phyloP scores from a whole-genome alignment of 176 grass and related monocot genomes.

The Themeda triandra region DNA sequence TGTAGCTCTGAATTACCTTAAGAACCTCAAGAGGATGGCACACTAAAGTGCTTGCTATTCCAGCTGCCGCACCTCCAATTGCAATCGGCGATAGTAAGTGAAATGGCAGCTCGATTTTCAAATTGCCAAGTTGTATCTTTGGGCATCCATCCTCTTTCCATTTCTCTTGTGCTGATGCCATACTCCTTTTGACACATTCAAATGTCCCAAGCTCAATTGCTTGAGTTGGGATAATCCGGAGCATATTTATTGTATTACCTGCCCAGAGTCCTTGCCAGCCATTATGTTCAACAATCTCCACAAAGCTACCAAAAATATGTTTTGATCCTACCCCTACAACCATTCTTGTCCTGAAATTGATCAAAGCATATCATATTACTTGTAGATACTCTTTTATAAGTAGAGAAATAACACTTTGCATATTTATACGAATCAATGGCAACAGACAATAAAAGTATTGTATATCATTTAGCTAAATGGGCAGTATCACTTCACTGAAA shows the following conservation, averaged over 20 bases:
- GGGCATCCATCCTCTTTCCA: slow-evolving; percentile 59
- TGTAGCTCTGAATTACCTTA: slow-evolving; percentile 51
- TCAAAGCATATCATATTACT: background rate
- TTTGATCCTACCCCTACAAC: slow-evolving; percentile 80
- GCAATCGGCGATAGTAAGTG: slow-evolving; percentile 65
- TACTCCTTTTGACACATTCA: slow-evolving; percentile 67
- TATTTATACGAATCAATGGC: background rate
- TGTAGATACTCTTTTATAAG: background rate
- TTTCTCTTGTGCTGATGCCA: slow-evolving; percentile 52
- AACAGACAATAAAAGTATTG: background rate
- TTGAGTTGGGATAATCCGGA: slow-evolving; percentile 71
- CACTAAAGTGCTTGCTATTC: slow-evolving; percentile 57
- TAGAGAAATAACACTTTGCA: background rate
- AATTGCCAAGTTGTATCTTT: slow-evolving; percentile 48
- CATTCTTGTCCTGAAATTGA: slow-evolving; percentile 72
- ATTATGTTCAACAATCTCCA: slow-evolving; percentile 62
- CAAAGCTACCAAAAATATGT: slow-evolving; percentile 59
- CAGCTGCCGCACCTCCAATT: slow-evolving; percentile 67
- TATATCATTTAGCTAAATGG: background rate
- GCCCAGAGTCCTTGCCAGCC: slow-evolving; percentile 88
- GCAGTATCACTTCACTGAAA: background rate
- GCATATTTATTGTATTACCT: slow-evolving; percentile 78
- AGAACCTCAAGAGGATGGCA: slow-evolving; percentile 95
- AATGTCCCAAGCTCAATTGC: slow-evolving; percentile 77
- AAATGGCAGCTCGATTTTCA: slow-evolving; percentile 55